Base-by-base conservation (phyloP, 768 basidiomycete genomes). In the Naganishia friedmannii region DNA sequence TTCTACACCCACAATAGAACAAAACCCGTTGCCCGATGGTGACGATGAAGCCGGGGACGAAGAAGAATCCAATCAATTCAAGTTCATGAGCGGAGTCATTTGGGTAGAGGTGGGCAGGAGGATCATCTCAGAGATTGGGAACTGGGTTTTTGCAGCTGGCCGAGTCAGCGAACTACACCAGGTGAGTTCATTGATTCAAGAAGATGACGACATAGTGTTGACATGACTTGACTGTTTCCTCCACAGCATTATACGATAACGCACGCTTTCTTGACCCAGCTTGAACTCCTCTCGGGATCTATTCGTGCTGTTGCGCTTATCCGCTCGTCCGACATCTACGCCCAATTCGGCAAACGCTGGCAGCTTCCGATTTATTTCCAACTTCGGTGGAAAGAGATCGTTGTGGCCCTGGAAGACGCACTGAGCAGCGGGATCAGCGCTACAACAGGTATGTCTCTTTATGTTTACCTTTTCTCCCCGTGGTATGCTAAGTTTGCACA, bases 281-380 rank as follows among this genome's bases (percentile, higher is more conserved):
- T 98, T 26, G 94, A 97, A 78, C 85, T 86, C 54, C 83, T 94
- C 17, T 89, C 91, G 0, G 91, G 93, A 0, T 91, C 92, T 2
- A 80, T 85, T 19, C 84, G 85, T 32, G 86, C 90, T 2, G 85
- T 94, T 10, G 83, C 87, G 70, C 83, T 84, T 2, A 88, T 97
- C 86, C 87, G 92, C 3, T 77, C 83, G 4, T 90, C 92, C 78
- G 86, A 88, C 0, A 83, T 88, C 3, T 95, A 88, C 78, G 73
- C 76, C 28, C 81, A 87, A 0, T 96, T 98, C 77, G 87, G 90
- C 77, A 85, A 86, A 71, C 86, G 93, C 42, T 99, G 96, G 94
- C 96, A 98, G 78, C 85, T 99, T 2, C 91, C 92, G 0, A 90
- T 98, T 10, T 98, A 98, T 78, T 98, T 95, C 79, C 96, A 99